Evolutionary conservation across 1,284 basidiomycete genomes (phyloP).

Genomic region (Phellinidium pouzarii): DNA sequence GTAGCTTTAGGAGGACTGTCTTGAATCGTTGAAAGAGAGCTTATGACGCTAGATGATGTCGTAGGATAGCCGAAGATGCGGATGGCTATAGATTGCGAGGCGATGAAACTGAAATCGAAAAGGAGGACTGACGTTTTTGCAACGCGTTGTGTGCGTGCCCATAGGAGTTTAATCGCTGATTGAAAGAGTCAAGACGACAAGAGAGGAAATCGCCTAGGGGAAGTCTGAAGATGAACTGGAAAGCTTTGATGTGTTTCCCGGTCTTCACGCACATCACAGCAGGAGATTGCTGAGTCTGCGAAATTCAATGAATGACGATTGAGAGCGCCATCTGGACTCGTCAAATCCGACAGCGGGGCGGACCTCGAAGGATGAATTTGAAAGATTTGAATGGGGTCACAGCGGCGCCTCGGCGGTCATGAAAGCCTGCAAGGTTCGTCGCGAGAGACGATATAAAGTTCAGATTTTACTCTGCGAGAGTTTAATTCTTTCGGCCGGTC

Average conservation of each 20-base stretch:
- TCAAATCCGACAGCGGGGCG: too few relatives aligned
- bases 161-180: neutral
- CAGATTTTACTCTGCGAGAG: neutral
- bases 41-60: neutral
- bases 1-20: too few relatives aligned
- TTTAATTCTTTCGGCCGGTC: neutral
- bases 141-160: neutral
- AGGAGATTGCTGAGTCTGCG: neutral
- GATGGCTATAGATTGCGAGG: neutral
- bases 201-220: neutral
- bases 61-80: neutral
- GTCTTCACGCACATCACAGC: neutral
- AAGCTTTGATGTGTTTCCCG: neutral
- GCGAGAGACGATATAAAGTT: neutral
- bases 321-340: neutral
- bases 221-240: neutral
- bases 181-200: neutral
- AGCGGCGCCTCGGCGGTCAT: neutral
- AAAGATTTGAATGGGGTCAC: too few relatives aligned
- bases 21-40: too few relatives aligned
- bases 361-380: neutral
- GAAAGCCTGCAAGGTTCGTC: neutral
- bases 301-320: neutral
- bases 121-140: neutral
- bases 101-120: neutral